Evolutionary conservation across 164 flowering plant species (phyloP), one percentile per base, ranked within the genome.

Genomic region (Magnolia officinalis): DNA sequence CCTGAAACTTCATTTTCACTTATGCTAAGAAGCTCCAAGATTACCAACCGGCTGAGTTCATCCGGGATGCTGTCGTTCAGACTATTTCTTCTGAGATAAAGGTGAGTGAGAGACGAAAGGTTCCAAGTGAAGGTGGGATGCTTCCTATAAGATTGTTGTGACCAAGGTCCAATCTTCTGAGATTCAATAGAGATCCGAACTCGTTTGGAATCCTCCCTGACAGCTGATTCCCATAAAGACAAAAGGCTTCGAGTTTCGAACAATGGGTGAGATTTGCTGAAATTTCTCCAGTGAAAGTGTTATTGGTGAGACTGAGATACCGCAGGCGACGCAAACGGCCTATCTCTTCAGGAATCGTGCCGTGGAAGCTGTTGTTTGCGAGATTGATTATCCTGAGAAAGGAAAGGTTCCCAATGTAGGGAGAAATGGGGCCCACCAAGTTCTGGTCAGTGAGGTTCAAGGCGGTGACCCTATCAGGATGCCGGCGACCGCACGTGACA

Each of bases 321-420:
- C 68, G 72, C 74, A 89, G 72, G 8, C 81, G 85, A 19, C 70
- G 70, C 51, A 87, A 84, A 18, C 77, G 74, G 18, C 83, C 81
- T 2, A 87, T 63, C 64, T 82, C 67, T 19, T 58, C 19, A 2
- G 90, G 88, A 75, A 89, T 20, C 9, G 58, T 13, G 7, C 88
- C 89, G 2, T 7, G 21, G 2, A 87, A 74, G 7, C 55, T 59
- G 77, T 89, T 89, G 70, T 81, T 63, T 52, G 78, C 80, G 9
- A 89, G 83, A 1, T 83, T 65, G 69, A 89, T 81, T 24, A 77
- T 71, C 16, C 26, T 21, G 6, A 89, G 89, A 66, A 79, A 84
- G n/a, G 88, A 79, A 61, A 89, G 86, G 49, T 89, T 89, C 5
- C 82, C 87, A 10, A 87, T 72, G 19, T 73, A 73, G 7, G 91